Evolutionary conservation across 1,284 basidiomycete species (phyloP).

Genomic region (Puccinia novopanici): DNA sequence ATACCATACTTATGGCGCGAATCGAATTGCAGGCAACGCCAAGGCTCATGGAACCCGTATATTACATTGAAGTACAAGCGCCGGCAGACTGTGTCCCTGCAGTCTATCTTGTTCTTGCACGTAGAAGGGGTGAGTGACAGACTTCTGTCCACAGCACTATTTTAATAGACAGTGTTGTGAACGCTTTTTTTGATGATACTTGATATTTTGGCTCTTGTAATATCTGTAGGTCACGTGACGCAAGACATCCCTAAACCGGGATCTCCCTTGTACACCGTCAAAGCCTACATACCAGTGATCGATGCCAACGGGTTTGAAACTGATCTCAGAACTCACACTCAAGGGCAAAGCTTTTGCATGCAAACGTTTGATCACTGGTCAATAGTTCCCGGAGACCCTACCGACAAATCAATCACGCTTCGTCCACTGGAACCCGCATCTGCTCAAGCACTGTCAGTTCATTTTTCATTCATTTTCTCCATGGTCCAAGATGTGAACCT

Average conservation of each 20-base stretch:
- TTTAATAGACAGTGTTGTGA: background rate
- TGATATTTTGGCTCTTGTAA: background rate
- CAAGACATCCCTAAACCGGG: slow-evolving; percentile 97
- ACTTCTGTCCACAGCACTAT: background rate
- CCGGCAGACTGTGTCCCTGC: slow-evolving; percentile 97
- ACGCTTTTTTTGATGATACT: background rate
- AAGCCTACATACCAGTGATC: slow-evolving; percentile 94
- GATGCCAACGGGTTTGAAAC: slow-evolving; percentile 99
- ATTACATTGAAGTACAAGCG: slow-evolving; percentile 96
- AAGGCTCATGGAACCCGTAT: slow-evolving; percentile 81
- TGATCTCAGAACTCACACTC: slow-evolving; percentile 91
- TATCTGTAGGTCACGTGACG: slow-evolving; percentile 78
- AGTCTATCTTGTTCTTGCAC: slow-evolving; percentile 93
- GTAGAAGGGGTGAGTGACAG: slow-evolving; percentile 66
- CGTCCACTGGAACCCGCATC: slow-evolving; percentile 95
- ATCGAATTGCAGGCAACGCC: slow-evolving; percentile 56
- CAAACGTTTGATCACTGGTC: slow-evolving; percentile 98
- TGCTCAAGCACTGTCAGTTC: slow-evolving; percentile 69
- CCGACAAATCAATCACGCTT: slow-evolving; percentile 90
- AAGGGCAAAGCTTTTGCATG: slow-evolving; percentile 94
- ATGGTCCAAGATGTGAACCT: too few species aligned
- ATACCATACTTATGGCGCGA: background rate
- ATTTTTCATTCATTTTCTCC: background rate
- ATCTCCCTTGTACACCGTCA: slow-evolving; percentile 93
- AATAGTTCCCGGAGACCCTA: slow-evolving; percentile 95